Evolutionary conservation across 2,329 filamentous ascomycete genomes (phyloP), one percentile per base, ranked within the genome.

Genomic region (Calonectria crousiana): DNA sequence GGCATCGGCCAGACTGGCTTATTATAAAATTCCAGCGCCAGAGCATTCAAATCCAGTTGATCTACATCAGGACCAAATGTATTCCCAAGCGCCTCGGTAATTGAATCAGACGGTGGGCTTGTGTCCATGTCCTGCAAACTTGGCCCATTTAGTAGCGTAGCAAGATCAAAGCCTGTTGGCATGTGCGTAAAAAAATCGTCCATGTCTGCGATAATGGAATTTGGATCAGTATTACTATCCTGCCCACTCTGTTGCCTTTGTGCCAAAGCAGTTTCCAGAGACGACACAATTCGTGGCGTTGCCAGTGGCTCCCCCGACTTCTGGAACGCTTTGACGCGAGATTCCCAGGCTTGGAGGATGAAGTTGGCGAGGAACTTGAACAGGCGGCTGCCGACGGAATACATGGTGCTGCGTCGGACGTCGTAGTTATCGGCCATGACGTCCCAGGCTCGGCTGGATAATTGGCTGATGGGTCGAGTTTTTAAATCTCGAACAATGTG

Each of bases 401-500:
- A 32, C 26, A 65, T 32, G 2, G 44, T 28, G 20, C 28, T 32
- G 26, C n/a, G 65, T 26, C 68, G 44, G 2, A 34, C 56, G 10
- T 34, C 44, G 23, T 64, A 65, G 34, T 60, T 70, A 1, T 70
- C 58, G 4, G 56, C 51, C 53, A 70, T 51, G 44, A 56, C 32
- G 9, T 51, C 56, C 68, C 68, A 70, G 14, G 68, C 68, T 28
- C 38, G 30, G 18, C 34, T 23, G 6, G 68, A 49, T 2, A 44
- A 26, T 18, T 53, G 30, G 47, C 34, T 70, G 23, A 65, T 30
- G 18, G 68, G 68, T 13, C 68, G 44, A 9, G 56, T 38, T 28
- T 49, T 70, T 10, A 70, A 34, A 49, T 70, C 56, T 10, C 62
- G 68, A 14, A 70, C 44, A 44, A 70, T 70, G 10, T 70, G 68